phyloP scores from a whole-genome alignment of 768 basidiomycete species.

The Phlegmacium glaucopus region DNA sequence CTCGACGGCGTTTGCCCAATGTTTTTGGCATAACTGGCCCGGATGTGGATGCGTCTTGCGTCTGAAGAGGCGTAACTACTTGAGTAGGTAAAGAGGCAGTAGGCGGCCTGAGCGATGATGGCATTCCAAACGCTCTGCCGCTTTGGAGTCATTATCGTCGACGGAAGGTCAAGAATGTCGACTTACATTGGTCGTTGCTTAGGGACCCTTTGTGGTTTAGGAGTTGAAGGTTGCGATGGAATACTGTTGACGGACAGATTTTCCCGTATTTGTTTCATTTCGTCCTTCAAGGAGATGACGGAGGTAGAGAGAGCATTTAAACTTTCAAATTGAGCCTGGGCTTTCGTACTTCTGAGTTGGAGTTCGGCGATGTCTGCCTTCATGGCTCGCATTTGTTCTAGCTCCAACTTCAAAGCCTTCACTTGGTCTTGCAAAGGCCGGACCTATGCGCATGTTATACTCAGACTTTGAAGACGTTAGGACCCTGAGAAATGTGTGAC shows the following conservation, averaged over 20 bases:
- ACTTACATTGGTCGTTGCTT: constrained; percentile 17
- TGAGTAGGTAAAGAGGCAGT: neutral
- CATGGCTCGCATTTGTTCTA: constrained; percentile 19
- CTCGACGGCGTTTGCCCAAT: constrained; percentile 68
- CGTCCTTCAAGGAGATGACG: constrained; percentile 18
- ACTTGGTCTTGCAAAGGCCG: constrained; percentile 46
- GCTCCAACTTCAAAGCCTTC: constrained; percentile 11
- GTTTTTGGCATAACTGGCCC: constrained; percentile 40
- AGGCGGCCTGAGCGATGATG: constrained; percentile 13
- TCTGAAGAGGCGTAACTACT: no score
- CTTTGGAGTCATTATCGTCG: neutral
- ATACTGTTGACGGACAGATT: constrained; percentile 2
- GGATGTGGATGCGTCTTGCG: constrained; percentile 16
- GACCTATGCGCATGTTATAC: constrained; percentile 28
- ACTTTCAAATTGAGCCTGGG: constrained; percentile 8
- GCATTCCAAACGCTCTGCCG: constrained; percentile 21
- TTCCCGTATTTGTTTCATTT: constrained; percentile 17
- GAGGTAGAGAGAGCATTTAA: constrained; percentile 18
- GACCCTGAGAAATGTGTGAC: neutral
- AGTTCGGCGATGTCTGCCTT: constrained; percentile 20
- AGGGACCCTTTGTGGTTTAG: constrained; percentile 14
- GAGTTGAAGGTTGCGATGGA: constrained; percentile 22
- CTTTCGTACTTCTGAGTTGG: constrained; percentile 16
- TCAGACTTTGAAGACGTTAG: neutral
- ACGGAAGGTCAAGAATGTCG: neutral